Evolutionary conservation across 2,329 filamentous ascomycete species (phyloP).

Genomic region (Fusarium haematococcum): DNA sequence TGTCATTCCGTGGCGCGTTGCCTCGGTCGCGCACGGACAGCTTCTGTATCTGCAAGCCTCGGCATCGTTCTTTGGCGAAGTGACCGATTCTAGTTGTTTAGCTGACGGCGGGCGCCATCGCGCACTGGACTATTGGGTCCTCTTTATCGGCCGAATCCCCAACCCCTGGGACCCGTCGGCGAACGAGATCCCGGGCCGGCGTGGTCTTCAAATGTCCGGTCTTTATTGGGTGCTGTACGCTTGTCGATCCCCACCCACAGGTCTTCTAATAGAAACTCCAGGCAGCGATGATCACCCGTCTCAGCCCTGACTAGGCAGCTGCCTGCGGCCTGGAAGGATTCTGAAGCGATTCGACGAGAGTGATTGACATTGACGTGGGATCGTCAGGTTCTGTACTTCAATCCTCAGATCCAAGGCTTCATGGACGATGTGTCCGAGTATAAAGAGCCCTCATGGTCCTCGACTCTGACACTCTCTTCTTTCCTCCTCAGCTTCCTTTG

Average conservation of each 20-base stretch:
- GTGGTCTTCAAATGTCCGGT: neutral
- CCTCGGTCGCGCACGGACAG: neutral
- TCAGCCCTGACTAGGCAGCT: conserved; percentile 20
- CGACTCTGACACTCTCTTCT: conserved; percentile 6
- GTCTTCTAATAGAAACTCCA: neutral
- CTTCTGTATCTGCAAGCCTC: neutral
- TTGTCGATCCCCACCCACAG: neutral
- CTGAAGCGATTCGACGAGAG: neutral
- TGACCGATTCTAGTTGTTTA: neutral
- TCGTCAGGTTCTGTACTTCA: neutral
- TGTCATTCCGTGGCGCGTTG: conserved; percentile 7
- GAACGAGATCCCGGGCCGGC: neutral
- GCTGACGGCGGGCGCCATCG: neutral
- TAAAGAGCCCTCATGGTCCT: conserved; percentile 12
- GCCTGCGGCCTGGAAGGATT: neutral
- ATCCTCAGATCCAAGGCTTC: conserved; percentile 20
- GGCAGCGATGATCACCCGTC: conserved; percentile 6
- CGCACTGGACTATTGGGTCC: neutral
- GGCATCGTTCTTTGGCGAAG: neutral
- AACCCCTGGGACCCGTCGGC: neutral
- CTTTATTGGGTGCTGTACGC: neutral
- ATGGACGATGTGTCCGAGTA: neutral
- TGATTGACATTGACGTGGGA: neutral
- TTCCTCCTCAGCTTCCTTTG: conserved; percentile 37
- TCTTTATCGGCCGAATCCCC: neutral